Percentiles rank a stretch among this genome's conserved stretches.
phyloP scores from a whole-genome alignment of 371 early-diverging fungal species.

The Mortierella sp. region DNA sequence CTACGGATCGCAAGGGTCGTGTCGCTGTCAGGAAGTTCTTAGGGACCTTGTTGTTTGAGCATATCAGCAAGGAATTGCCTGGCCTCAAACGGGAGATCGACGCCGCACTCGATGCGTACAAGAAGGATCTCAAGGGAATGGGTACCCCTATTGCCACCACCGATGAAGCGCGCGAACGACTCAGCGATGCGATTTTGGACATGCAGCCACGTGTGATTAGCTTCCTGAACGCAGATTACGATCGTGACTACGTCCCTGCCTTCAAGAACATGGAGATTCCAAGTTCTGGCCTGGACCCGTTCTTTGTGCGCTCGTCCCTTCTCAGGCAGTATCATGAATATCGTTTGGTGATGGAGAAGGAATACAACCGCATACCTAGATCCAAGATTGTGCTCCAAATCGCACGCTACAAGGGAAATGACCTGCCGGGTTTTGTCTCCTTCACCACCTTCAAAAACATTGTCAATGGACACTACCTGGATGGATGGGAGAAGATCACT shows the following conservation, averaged over 20 bases:
- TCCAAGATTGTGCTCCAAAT: conserved; percentile 12
- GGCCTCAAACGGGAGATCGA: conserved; percentile 24
- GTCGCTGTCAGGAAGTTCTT: conserved; percentile 24
- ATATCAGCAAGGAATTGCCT: conserved; percentile 40
- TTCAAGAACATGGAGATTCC: background rate
- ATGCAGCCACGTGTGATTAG: conserved; percentile 1
- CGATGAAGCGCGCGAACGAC: conserved; percentile 3
- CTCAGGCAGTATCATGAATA: conserved; percentile 9
- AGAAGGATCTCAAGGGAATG: conserved; percentile 11
- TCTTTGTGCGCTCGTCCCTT: conserved; percentile 28
- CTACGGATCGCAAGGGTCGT: conserved; percentile 22
- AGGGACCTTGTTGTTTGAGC: conserved; percentile 23
- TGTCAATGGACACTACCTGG: conserved; percentile 14
- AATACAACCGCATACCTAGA: conserved; percentile 2
- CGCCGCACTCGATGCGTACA: background rate
- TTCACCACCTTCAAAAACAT: conserved; percentile 31
- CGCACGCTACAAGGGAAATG: conserved; percentile 32
- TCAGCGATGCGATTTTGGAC: conserved; percentile 3
- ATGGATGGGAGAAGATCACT: conserved; percentile 14
- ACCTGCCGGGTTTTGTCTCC: conserved; percentile 29
- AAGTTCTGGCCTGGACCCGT: background rate
- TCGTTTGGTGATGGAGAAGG: conserved; percentile 10
- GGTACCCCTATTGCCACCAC: conserved; percentile 1
- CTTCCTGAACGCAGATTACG: conserved; percentile 16
- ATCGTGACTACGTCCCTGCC: conserved; percentile 13